Evolutionary conservation across 306 rosid genomes (phyloP).

Genomic region (Vachellia collinsii): DNA sequence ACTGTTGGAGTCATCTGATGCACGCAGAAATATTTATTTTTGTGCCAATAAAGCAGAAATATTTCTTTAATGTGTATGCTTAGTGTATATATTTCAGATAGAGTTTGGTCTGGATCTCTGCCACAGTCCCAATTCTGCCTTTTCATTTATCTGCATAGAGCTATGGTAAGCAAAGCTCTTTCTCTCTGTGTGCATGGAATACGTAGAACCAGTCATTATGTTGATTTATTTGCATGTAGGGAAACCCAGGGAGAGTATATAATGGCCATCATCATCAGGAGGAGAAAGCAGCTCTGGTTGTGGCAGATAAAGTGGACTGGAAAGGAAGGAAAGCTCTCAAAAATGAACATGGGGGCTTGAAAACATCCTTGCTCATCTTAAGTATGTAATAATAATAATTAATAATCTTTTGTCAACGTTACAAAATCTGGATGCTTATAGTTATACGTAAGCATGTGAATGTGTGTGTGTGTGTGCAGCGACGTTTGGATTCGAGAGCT

Average conservation of each 20-base stretch:
- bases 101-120: constrained; percentile 23
- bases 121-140: constrained; percentile 25
- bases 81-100: constrained; percentile 34
- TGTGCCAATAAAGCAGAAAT: not conserved
- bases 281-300: constrained; percentile 52
- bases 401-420: not conserved
- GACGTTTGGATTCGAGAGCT: constrained; percentile 62
- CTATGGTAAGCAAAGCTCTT: constrained; percentile 54
- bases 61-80: constrained; percentile 10
- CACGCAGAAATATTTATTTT: constrained; percentile 7
- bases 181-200: not conserved
- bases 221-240: constrained; percentile 43
- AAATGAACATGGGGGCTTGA: constrained; percentile 73
- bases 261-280: constrained; percentile 25
- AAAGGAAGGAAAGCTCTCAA: constrained; percentile 79
- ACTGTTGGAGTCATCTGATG: not conserved
- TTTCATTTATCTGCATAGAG: constrained; percentile 23
- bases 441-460: not conserved
- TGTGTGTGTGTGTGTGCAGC: constrained; percentile 40
- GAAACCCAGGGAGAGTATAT: constrained; percentile 42
- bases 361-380: constrained; percentile 55
- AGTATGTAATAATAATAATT: constrained; percentile 44
- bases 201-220: not conserved
- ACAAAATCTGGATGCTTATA: not conserved
- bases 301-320: constrained; percentile 86